A percentile compares a stretch with the other conserved stretches of the same genome.
Evolutionary conservation across 768 basidiomycete genomes (phyloP).

Genomic region (Lactarius pseudohatsudake): DNA sequence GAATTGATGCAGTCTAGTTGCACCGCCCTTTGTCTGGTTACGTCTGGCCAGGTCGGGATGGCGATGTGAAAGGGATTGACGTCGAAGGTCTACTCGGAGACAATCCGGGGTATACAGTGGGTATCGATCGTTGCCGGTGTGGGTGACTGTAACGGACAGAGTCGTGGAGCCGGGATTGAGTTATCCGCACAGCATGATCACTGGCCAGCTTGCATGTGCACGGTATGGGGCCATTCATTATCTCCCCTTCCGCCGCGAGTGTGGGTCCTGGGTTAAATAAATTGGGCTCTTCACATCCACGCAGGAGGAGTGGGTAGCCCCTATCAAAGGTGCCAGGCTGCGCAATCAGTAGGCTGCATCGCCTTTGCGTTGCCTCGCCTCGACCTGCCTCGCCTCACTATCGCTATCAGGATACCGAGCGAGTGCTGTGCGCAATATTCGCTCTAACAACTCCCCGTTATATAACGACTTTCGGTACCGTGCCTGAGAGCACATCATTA

Average conservation of each 20-base stretch:
- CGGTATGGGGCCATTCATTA: not conserved
- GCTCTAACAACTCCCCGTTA: slow-evolving; percentile 12
- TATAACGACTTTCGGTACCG: slow-evolving; percentile 17
- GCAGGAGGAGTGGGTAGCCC: slow-evolving; percentile 3
- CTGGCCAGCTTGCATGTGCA: not conserved
- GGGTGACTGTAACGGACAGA: too few relatives aligned
- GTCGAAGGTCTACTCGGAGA: not conserved
- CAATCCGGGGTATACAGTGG: too few relatives aligned
- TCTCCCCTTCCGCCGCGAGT: not conserved
- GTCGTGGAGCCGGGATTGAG: not conserved
- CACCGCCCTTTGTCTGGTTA: slow-evolving; percentile 3
- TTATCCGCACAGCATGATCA: not conserved
- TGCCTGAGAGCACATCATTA: slow-evolving; percentile 17
- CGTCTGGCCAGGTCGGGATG: not conserved
- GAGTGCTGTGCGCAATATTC: slow-evolving; percentile 23
- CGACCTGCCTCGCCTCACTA: slow-evolving; percentile 13
- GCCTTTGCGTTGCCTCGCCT: slow-evolving; percentile 11
- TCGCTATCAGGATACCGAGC: slow-evolving; percentile 4
- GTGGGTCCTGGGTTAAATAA: slow-evolving; percentile 4
- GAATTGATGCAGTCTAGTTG: not conserved
- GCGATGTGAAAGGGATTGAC: not conserved
- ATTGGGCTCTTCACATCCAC: not conserved
- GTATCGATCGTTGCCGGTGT: too few relatives aligned
- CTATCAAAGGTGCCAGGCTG: slow-evolving; percentile 20
- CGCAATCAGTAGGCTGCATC: not conserved